Percentiles rank a stretch among this genome's conserved stretches.
phyloP scores from a whole-genome alignment of 1,284 basidiomycete species.

The Sphaerobolus stellatus region DNA sequence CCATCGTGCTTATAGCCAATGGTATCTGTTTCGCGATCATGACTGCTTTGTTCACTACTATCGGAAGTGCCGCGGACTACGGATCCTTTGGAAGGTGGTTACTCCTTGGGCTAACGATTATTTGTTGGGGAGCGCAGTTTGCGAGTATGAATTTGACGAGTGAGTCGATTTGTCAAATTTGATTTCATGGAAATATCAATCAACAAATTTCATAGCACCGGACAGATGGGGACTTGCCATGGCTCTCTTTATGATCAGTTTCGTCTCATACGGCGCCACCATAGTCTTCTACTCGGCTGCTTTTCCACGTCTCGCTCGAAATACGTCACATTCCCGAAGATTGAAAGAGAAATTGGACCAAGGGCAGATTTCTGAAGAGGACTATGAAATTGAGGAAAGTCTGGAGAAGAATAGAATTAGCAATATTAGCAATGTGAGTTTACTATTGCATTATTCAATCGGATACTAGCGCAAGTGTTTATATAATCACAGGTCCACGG shows the following conservation, averaged over 20 bases:
- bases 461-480: background rate
- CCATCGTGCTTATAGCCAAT: conserved; percentile 72
- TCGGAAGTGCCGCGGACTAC: conserved; percentile 81
- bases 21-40: conserved; percentile 78
- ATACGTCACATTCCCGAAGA: conserved; percentile 65
- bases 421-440: conserved; percentile 78
- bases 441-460: conserved; percentile 21
- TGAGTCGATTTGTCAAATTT: conserved; percentile 30
- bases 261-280: conserved; percentile 74
- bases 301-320: conserved; percentile 81
- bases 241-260: conserved; percentile 78
- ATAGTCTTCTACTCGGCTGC: conserved; percentile 81
- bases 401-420: conserved; percentile 83
- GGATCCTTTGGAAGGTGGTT: conserved; percentile 78
- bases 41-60: conserved; percentile 77
- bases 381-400: conserved; percentile 74
- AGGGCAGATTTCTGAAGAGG: conserved; percentile 57
- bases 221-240: conserved; percentile 74
- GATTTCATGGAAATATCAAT: background rate
- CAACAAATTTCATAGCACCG: conserved; percentile 41
- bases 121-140: conserved; percentile 81
- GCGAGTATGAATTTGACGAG: conserved; percentile 71
- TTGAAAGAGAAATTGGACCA: conserved; percentile 58
- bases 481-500: conserved; percentile 56
- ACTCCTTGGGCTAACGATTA: conserved; percentile 64